Percentiles rank a stretch among this genome's conserved stretches.
phyloP scores from a whole-genome alignment of 805 yeast species.

The Candida germanica region DNA sequence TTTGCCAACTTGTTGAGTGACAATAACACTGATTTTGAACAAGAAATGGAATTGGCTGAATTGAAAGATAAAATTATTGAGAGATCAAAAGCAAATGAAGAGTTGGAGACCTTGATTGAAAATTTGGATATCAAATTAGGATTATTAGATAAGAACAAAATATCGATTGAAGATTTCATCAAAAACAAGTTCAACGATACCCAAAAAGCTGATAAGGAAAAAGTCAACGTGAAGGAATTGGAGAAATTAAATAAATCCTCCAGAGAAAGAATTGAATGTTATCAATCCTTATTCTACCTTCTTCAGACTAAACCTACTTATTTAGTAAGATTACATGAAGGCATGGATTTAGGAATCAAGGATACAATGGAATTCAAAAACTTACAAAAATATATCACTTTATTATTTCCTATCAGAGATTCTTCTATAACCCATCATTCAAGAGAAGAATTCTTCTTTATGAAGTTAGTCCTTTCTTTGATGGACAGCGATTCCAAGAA shows the following conservation, averaged over 20 bases:
- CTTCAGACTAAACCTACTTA: conserved; percentile 82
- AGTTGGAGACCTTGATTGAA: conserved; percentile 68
- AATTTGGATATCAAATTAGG: conserved; percentile 77
- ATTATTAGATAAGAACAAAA: conserved; percentile 72
- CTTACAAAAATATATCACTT: conserved; percentile 21
- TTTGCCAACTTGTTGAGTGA: conserved; percentile 76
- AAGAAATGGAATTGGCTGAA: conserved; percentile 66
- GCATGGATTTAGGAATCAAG: conserved; percentile 24
- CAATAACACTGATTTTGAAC: conserved; percentile 68
- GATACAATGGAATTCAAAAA: conserved; percentile 19
- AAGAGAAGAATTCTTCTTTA: conserved; percentile 69
- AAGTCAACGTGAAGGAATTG: conserved; percentile 19
- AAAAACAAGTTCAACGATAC: conserved; percentile 29
- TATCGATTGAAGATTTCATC: conserved; percentile 71
- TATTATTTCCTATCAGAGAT: conserved; percentile 31
- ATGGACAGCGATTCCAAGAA: conserved; percentile 40
- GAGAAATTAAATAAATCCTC: conserved; percentile 39
- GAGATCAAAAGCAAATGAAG: conserved; percentile 67
- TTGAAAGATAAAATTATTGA: conserved; percentile 66
- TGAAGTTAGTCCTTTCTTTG: conserved; percentile 53
- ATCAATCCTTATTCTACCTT: conserved; percentile 76
- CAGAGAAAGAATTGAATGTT: conserved; percentile 56
- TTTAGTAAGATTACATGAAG: conserved; percentile 52
- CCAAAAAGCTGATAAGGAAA: conserved; percentile 18
- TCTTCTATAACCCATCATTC: conserved; percentile 33